Evolutionary conservation across 2,329 filamentous ascomycete species (phyloP), one percentile per base, ranked within the genome.

Genomic region (Sporothrix dimorphospora): DNA sequence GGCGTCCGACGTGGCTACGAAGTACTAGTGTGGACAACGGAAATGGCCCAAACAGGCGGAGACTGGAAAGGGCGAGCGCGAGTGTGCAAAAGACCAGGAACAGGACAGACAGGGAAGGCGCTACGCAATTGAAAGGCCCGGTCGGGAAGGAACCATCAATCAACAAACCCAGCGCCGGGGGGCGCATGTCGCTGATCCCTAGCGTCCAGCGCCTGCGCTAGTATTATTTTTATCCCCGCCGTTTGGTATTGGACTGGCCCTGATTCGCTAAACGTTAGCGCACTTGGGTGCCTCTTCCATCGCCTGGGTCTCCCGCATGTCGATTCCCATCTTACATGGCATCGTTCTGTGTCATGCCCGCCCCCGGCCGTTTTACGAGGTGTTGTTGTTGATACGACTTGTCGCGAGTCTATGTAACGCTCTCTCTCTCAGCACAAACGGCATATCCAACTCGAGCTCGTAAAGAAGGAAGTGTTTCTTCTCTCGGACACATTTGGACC

Each of bases 281-380:
- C 42, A 19, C 42, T 47, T 27, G 40, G n/a, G n/a, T 11, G 12
- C 24, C 12, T 59, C 30, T 34, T 34, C 30, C 30, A 6, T 34
- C 30, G 30, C 30, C 30, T 34, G 30, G 30, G 30, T 34, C 30
- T 34, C 30, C 30, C 3, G 30, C 30, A 6, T 34, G 30, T 34
- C 30, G 30, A 34, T 34, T 34, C 30, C 30, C 21, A 51, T 27
- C 51, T 55, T 27, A 55, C 51, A 57, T 34, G 53, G 53, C 53
- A 16, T 57, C 53, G 53, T 57, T 57, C 8, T 61, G 55, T 61
- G 55, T 21, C 55, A 61, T n/a, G 55, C 55, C 34, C 55, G 59
- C n/a, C 34, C 34, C 38, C 9, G 59, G 14, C 63, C 63, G 24
- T 51, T 45, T 67, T n/a, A 51, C 40, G 61, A 27, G 24, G 19